These are phyloP conservation scores for Dactylellina sp. DNA, from an alignment of 2,329 filamentous ascomycete species.

Conservation along the genomic window DNA sequence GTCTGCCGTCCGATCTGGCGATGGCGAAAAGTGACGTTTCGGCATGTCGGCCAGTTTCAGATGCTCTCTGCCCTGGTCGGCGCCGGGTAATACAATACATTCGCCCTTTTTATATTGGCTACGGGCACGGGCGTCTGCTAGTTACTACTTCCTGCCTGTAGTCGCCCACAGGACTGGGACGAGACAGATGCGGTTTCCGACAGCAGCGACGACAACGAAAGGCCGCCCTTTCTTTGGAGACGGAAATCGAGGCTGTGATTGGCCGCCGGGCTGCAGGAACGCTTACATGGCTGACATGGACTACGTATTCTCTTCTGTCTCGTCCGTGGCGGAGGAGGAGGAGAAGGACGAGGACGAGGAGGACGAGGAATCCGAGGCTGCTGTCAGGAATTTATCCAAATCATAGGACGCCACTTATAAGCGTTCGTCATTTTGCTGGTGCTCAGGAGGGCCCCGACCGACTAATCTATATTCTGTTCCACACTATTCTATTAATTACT, in stretches of 20 bases:
- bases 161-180: too few relatives aligned
- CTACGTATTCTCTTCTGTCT: neutral
- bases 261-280: constrained; percentile 9
- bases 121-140: too few relatives aligned
- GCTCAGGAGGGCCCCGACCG: too few relatives aligned
- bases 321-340: neutral
- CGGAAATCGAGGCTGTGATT: constrained; percentile 1
- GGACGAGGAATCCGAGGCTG: too few relatives aligned
- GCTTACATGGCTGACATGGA: neutral
- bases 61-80: neutral
- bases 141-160: too few relatives aligned
- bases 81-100: neutral
- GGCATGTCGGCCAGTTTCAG: neutral
- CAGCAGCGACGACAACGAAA: neutral
- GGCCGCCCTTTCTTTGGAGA: neutral
- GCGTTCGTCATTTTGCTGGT: neutral
- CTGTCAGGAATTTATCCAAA: too few relatives aligned
- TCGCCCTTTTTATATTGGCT: too few relatives aligned
- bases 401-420: neutral
- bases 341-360: too few relatives aligned
- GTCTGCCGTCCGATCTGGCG: too few relatives aligned
- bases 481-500: too few relatives aligned
- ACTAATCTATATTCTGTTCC: too few relatives aligned
- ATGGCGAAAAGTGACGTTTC: constrained; percentile 8
- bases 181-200: constrained; percentile 8